Evolutionary conservation across 306 rosid species (phyloP).

Genomic region (Quillaja saponaria): DNA sequence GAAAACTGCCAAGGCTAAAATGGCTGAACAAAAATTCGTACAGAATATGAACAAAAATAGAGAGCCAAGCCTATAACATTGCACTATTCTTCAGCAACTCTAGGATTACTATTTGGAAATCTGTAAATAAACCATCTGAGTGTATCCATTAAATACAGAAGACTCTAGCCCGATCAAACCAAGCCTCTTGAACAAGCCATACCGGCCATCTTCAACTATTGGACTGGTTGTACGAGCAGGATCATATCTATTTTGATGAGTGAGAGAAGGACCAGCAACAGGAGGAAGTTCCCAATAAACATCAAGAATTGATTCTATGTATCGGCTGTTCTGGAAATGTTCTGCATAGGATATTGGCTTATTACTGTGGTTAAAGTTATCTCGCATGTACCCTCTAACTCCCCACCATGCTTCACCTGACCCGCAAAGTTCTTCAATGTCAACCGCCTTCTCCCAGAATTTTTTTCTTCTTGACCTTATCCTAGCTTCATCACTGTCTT

Average conservation of each 20-base stretch:
- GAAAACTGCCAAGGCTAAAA: slow-evolving; percentile 39
- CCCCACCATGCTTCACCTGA: slow-evolving; percentile 97
- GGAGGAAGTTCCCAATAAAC: slow-evolving; percentile 99
- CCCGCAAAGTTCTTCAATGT: slow-evolving; percentile 88
- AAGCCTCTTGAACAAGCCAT: slow-evolving; percentile 75
- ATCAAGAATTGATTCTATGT: slow-evolving; percentile 84
- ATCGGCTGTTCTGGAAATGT: slow-evolving; percentile 88
- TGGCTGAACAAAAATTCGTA: slow-evolving; percentile 32
- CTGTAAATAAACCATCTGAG: slow-evolving; percentile 95
- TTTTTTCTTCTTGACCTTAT: slow-evolving; percentile 72
- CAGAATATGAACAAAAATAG: slow-evolving; percentile 31
- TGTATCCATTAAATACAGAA: slow-evolving; percentile 94
- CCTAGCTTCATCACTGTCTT: slow-evolving; percentile 94
- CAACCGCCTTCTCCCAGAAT: slow-evolving; percentile 94
- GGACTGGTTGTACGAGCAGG: slow-evolving; percentile 89
- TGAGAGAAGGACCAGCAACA: slow-evolving; percentile 94
- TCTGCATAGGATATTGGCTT: slow-evolving; percentile 58
- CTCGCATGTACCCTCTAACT: slow-evolving; percentile 85
- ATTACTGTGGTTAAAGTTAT: slow-evolving; percentile 84
- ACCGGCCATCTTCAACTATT: slow-evolving; percentile 88
- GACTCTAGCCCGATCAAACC: slow-evolving; percentile 69
- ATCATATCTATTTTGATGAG: slow-evolving; percentile 94
- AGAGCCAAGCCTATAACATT: slow-evolving; percentile 27
- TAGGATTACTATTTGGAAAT: slow-evolving; percentile 62
- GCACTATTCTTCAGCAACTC: slow-evolving; percentile 36